Percentiles rank a stretch among this genome's conserved stretches.
Conservation (phyloP, 352 stramenopile species). For the Globisporangium recalcitrans region DNA sequence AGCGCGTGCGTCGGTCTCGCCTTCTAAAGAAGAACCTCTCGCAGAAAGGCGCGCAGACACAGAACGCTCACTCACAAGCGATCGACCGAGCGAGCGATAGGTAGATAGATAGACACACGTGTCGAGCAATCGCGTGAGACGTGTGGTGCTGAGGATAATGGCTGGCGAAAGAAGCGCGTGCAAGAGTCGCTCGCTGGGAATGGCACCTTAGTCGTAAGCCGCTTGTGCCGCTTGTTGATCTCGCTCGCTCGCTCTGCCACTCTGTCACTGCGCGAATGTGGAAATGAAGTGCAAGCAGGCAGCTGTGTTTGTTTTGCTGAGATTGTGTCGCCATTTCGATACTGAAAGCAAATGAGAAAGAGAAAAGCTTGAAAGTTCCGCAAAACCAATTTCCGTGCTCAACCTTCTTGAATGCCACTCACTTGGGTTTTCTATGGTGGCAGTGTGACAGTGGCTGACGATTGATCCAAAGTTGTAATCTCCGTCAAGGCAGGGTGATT, state of each 20-base stretch:
- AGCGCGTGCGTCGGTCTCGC: neutral
- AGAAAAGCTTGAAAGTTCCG: conserved; percentile 8
- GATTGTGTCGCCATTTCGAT: neutral
- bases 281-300: conserved; percentile 1
- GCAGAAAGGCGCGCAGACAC: neutral
- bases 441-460: neutral
- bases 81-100: too few species aligned
- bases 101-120: neutral
- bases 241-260: too few species aligned
- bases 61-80: neutral
- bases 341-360: neutral
- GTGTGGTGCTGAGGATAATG: neutral
- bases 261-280: conserved; percentile 4
- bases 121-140: neutral
- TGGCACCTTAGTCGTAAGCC: neutral
- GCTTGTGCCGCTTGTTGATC: neutral
- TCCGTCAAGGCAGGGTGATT: too few species aligned
- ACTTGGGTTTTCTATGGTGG: conserved; percentile 2
- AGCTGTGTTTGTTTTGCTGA: neutral
- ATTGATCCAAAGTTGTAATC: conserved; percentile 13
- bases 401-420: neutral
- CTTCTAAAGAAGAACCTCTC: neutral
- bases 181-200: neutral
- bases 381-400: neutral
- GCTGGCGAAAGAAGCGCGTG: too few species aligned